phyloP scores from a whole-genome alignment of 2,329 filamentous ascomycete genomes.

The Leptographium flavum region DNA sequence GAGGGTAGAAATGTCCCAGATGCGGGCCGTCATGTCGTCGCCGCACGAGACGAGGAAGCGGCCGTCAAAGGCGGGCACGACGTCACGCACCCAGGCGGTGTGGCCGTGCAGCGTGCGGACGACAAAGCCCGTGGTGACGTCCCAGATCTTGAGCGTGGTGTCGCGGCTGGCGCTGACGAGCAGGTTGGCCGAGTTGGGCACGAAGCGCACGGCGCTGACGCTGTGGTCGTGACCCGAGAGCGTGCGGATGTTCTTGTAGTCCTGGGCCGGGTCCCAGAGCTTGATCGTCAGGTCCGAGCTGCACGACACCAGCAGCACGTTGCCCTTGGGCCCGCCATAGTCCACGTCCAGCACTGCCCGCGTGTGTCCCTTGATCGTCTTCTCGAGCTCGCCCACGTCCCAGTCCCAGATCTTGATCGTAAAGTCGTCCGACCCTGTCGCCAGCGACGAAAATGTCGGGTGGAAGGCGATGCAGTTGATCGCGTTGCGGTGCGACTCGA shows the following conservation, averaged over 20 bases:
- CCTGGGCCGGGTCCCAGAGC: slow-evolving; percentile 81
- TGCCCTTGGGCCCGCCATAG: slow-evolving; percentile 72
- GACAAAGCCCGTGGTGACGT: slow-evolving; percentile 84
- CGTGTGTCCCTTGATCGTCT: slow-evolving; percentile 85
- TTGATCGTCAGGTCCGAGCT: slow-evolving; percentile 87
- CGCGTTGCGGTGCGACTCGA: slow-evolving; percentile 68
- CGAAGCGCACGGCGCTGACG: slow-evolving; percentile 76
- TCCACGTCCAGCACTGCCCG: slow-evolving; percentile 80
- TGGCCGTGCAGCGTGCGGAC: slow-evolving; percentile 82
- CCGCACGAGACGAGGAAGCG: slow-evolving; percentile 71
- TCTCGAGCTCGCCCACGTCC: slow-evolving; percentile 81
- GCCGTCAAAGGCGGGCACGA: slow-evolving; percentile 70
- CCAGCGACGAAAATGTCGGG: slow-evolving; percentile 78
- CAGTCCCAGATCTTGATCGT: slow-evolving; percentile 98
- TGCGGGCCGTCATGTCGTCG: slow-evolving; percentile 64
- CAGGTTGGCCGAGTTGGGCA: slow-evolving; percentile 71
- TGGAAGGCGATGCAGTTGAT: slow-evolving; percentile 88
- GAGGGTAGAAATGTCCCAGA: slow-evolving; percentile 66
- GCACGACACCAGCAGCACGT: slow-evolving; percentile 66
- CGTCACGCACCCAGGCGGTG: slow-evolving; percentile 80
- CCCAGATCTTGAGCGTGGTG: slow-evolving; percentile 77
- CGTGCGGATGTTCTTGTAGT: slow-evolving; percentile 91
- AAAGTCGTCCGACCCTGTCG: slow-evolving; percentile 80
- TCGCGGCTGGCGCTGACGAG: slow-evolving; percentile 79
- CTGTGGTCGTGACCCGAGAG: slow-evolving; percentile 86